Evolutionary conservation across 228 moss, liverwort and hornwort species (phyloP), one percentile per base, ranked within the genome.

Genomic region (Sphagnum fallax): DNA sequence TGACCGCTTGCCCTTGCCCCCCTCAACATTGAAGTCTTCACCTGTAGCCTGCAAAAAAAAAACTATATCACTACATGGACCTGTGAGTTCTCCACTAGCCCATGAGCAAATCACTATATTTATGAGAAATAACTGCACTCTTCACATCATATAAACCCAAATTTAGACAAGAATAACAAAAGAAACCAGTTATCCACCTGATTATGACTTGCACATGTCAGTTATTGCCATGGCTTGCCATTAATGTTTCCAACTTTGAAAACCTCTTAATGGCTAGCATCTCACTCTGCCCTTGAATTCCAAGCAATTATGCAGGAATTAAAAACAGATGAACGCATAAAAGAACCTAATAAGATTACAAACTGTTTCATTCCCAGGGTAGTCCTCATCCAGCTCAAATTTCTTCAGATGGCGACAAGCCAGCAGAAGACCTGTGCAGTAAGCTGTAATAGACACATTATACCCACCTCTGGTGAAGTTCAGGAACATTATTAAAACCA

Each of bases 381-480:
- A 92, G 61, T 90, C 90, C 71, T 86, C 16, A 70, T 89, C 89
- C 52, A 92, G 79, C 72, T 89, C 86, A 14, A 85, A 79, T 6
- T 79, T 90, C 71, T 83, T 83, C 84, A 92, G 64, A 49, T 90
- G 83, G 18, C 92, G 81, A 51, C 90, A 88, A 52, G 90, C 90
- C 71, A 92, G 72, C 32, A 92, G 82, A 67, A 92, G 92, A 49
- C 92, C 88, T 8, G 92, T 92, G 76, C 90, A 88, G 69, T 97
- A 97, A 4, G 96, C 93, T 87, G 81, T 4, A 4, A 50, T 67
- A 55, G 9, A 55, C 8, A 8, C 55, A 8, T 8, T 2, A 55
- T 12, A 0, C 6, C 32, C 16, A 16, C 16, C 13, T 6, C 47
- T 61, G 47, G 47, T 12, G 15, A 14, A 16, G 15, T 4, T 50